Base-by-base conservation (phyloP, 2,329 filamentous ascomycete species). In the Apiospora aurea region DNA sequence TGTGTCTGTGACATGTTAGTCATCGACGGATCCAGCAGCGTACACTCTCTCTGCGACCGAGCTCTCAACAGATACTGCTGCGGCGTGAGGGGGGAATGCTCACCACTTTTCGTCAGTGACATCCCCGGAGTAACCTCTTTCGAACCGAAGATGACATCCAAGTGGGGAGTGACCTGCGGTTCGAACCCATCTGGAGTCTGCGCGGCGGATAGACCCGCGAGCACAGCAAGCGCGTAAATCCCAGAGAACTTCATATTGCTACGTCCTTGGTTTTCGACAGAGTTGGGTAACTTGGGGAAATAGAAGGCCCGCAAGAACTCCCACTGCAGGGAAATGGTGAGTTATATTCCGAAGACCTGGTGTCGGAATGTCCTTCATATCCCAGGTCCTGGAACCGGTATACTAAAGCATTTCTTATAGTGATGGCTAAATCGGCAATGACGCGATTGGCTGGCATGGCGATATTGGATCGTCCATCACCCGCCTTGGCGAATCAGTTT, bases 91-190 rank as follows among this genome's bases (percentile, higher is more conserved):
- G 18, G 53, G 47, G 2, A 10, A 47, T 29, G n/a, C 70, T 46
- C 47, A 72, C 72, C 71, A 26, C 76, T 57, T 66, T 77, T 80
- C 11, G 76, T 75, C 46, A 80, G 41, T 2, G 78, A 70, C 41
- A 75, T 72, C 14, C 79, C 79, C 1, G 78, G 78, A 13, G 76
- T 77, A 26, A 80, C 75, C 24, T 72, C 72, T 68, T 80, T 79
- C 38, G 75, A 74, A 14, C 71, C 71, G 24, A 72, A 72, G 3
- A 71, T 68, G 29, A 72, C 69, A 43, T 72, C 71, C 61, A 72
- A 64, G 29, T 71, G 71, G 11, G 69, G 34, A 14, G 61, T 29
- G 24, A 72, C 71, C 13, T 29, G 38, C 21, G 71, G 71, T 18
- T 26, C 61, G 43, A 71, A 71, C 41, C 69, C 71, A 66, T 51